Base-by-base conservation (phyloP, 2,329 filamentous ascomycete species). In the Macrophomina tecta region DNA sequence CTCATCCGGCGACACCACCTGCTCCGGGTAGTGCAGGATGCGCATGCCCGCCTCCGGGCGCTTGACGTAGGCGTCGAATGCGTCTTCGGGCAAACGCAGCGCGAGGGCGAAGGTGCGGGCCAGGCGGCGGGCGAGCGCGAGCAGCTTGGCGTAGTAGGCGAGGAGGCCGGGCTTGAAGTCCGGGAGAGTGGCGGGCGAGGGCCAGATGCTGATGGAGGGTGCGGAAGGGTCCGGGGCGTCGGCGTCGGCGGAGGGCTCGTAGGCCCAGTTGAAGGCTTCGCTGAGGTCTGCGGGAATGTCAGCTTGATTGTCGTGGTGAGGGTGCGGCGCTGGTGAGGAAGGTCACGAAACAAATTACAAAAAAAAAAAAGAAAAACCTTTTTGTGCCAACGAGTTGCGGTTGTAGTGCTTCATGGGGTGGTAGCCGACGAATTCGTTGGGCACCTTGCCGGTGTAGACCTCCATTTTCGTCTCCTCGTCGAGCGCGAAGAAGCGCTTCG, bases 331-430 rank as follows among this genome's bases (percentile, higher is more conserved):
- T 23, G 23, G 23, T 23, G 23, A 23, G 23, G 23, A 23, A 23
- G 23, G 23, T 23, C 23, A 3, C 23, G 3, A 23, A 23, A 23
- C 23, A 23, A 23, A 23, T 23, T 2, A 23, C n/a, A 23, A 23
- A 23, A 3, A 23, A 23, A 23, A 23, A 3, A 23, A 23, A 23
- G 3, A 23, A 23, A 23, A 23, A 73, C 73, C 87, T 69, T 80
- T 71, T 30, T 79, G 80, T 72, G 86, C 85, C 42, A 77, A 79
- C 0, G 81, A 81, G 67, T 85, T 87, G 1, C 76, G 70, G 67
- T 86, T 82, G 32, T 82, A 81, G 60, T 81, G 78, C 32, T 75
- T 79, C 53, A 76, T 75, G 1, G 79, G 76, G 52, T 77, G 74
- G 56, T 76, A 78, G 11, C 76, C 75, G 63, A 70, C 71, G 73